Evolutionary conservation across 2,329 filamentous ascomycete species (phyloP).

Genomic region (Neofusicoccum umdonicola): DNA sequence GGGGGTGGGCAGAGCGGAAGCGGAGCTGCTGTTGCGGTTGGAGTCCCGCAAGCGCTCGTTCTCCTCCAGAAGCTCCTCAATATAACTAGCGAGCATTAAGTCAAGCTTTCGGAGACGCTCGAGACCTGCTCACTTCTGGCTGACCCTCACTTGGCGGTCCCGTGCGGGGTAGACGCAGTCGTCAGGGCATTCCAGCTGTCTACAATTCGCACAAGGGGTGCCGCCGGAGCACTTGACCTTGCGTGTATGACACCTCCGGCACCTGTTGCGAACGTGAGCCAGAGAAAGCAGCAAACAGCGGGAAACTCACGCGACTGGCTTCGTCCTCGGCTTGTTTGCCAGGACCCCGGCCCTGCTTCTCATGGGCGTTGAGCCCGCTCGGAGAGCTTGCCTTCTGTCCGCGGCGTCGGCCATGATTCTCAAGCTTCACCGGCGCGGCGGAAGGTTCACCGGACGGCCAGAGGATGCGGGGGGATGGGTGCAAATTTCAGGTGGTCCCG

Average conservation of each 20-base stretch:
- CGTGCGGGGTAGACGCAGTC: constrained; percentile 29
- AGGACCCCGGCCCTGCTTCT: neutral
- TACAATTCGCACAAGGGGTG: constrained; percentile 32
- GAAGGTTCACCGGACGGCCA: neutral
- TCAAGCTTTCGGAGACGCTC: neutral
- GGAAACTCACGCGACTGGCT: constrained; percentile 8
- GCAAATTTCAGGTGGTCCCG: neutral
- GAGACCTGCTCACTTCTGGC: constrained; percentile 23
- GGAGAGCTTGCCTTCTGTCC: neutral
- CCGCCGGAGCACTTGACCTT: constrained; percentile 38
- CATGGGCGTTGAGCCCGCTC: neutral
- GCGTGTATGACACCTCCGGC: constrained; percentile 28
- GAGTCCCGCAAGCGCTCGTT: constrained; percentile 27
- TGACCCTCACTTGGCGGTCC: constrained; percentile 32
- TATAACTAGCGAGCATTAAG: constrained; percentile 21
- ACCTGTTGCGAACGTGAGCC: constrained; percentile 19
- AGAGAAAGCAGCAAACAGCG: neutral
- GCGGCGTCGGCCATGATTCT: neutral
- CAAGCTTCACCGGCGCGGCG: neutral
- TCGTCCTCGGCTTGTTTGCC: constrained; percentile 5
- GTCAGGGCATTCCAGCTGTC: constrained; percentile 19
- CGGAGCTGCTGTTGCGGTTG: constrained; percentile 1
- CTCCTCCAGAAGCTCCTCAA: constrained; percentile 30
- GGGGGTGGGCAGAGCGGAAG: neutral
- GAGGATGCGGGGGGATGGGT: neutral